Conservation (phyloP, 768 basidiomycete genomes). For the Trametes elegans region DNA sequence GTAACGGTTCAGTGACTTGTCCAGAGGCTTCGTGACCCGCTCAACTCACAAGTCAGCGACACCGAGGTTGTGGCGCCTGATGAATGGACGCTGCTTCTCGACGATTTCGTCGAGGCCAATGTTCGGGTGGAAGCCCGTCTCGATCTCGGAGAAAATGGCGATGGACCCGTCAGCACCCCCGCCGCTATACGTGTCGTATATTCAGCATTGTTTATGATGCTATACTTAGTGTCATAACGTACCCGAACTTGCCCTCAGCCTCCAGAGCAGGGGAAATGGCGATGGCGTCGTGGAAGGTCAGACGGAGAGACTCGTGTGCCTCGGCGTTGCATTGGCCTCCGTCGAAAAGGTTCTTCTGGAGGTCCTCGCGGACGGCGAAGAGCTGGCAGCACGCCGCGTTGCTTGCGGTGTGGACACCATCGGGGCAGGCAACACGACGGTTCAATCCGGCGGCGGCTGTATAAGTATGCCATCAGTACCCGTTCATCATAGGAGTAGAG, state of each 20-base stretch:
- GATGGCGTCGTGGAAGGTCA: conserved; percentile 28
- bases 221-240: background rate
- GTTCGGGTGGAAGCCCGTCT: conserved; percentile 42
- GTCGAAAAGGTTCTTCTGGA: conserved; percentile 29
- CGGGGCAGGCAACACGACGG: conserved; percentile 29
- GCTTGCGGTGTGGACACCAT: conserved; percentile 28
- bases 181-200: conserved; percentile 8
- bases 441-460: background rate
- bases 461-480: background rate
- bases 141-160: conserved; percentile 41
- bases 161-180: conserved; percentile 48
- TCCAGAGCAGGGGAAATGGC: conserved; percentile 9
- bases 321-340: conserved; percentile 32
- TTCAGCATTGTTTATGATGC: background rate
- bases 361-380: conserved; percentile 31
- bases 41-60: conserved; percentile 12
- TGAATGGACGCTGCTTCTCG: conserved; percentile 11
- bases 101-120: conserved; percentile 23
- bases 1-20: background rate
- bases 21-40: background rate
- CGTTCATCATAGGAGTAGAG: too few relatives aligned
- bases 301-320: conserved; percentile 28
- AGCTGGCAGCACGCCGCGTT: conserved; percentile 32
- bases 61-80: conserved; percentile 10
- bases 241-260: conserved; percentile 11